Conservation (phyloP, 108 stramenopile species). For the Hondaea fermentalgiana region DNA sequence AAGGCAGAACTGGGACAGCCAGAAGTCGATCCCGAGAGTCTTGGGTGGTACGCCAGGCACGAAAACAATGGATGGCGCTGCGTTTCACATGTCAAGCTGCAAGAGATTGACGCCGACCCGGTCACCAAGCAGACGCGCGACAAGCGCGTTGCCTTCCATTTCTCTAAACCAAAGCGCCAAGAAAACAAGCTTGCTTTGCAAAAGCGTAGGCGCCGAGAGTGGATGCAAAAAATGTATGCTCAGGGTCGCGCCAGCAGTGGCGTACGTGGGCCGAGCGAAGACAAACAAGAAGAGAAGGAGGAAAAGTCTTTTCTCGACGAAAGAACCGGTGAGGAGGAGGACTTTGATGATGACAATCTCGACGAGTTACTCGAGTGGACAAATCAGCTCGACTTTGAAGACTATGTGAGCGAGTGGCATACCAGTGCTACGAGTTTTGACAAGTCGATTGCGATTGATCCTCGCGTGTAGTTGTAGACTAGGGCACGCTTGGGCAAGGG, state of each 20-base stretch:
- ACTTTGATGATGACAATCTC: background rate
- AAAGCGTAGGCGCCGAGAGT: background rate
- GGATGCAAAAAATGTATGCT: background rate
- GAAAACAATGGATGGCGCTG: constrained; percentile 55
- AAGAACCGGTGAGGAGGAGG: background rate
- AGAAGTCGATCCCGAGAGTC: background rate
- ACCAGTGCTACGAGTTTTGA: background rate
- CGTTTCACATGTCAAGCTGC: constrained; percentile 19
- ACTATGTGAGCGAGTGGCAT: constrained; percentile 20
- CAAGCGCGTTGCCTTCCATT: background rate
- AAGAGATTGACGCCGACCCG: background rate
- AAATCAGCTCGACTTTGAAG: constrained; percentile 28
- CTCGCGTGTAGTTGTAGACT: too few species aligned
- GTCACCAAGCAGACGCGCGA: background rate
- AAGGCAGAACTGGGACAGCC: background rate
- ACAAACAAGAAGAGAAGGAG: background rate
- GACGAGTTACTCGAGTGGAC: constrained; percentile 25
- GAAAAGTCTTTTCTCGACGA: background rate
- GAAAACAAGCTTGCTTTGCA: background rate
- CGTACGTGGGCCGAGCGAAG: background rate
- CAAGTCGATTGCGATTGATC: too few species aligned
- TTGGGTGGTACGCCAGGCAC: constrained; percentile 42
- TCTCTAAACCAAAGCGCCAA: background rate
- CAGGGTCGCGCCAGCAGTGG: background rate
- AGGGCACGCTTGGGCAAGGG: too few species aligned